These are phyloP conservation scores for Irpex sp. DNA, from an alignment of 1,284 basidiomycete genomes.

Conservation along the genomic window DNA sequence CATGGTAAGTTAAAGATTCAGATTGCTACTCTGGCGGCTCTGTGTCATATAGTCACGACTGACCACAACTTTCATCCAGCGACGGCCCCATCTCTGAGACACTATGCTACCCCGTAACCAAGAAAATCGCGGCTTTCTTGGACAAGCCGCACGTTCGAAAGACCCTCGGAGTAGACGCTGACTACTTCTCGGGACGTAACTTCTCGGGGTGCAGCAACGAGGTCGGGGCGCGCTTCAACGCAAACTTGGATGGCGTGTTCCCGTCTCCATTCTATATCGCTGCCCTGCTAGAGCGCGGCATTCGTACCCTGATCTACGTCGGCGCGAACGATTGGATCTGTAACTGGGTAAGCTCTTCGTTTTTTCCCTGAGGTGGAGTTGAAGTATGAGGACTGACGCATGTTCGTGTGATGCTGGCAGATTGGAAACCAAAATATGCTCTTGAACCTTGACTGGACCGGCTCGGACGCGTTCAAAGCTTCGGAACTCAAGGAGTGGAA, in stretches of 20 bases:
- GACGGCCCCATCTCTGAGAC: constrained; percentile 10
- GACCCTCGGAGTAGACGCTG: constrained; percentile 55
- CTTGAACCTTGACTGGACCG: constrained; percentile 51
- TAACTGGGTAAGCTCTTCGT: constrained; percentile 47
- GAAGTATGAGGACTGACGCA: background rate
- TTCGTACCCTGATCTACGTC: constrained; percentile 71
- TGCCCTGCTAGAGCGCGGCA: constrained; percentile 67
- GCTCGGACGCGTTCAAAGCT: constrained; percentile 41
- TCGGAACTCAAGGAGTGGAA: constrained; percentile 50
- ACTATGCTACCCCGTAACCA: constrained; percentile 22
- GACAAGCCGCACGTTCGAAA: constrained; percentile 45
- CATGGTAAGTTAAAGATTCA: constrained; percentile 15
- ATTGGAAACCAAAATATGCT: background rate
- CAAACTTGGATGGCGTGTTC: constrained; percentile 35
- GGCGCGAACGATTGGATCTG: constrained; percentile 72
- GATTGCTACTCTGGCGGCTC: background rate
- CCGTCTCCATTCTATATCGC: constrained; percentile 52
- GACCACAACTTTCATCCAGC: constrained; percentile 4
- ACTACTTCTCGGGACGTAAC: constrained; percentile 27
- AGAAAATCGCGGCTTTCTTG: constrained; percentile 46
- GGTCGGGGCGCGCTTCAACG: constrained; percentile 39
- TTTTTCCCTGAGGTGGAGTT: background rate
- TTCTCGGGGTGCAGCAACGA: constrained; percentile 42
- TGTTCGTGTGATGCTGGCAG: background rate
- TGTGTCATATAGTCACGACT: background rate